Evolutionary conservation across 192 early-diverging fungal genomes (phyloP), one percentile per base, ranked within the genome.

Genomic region (Backusella parvicylindrica): DNA sequence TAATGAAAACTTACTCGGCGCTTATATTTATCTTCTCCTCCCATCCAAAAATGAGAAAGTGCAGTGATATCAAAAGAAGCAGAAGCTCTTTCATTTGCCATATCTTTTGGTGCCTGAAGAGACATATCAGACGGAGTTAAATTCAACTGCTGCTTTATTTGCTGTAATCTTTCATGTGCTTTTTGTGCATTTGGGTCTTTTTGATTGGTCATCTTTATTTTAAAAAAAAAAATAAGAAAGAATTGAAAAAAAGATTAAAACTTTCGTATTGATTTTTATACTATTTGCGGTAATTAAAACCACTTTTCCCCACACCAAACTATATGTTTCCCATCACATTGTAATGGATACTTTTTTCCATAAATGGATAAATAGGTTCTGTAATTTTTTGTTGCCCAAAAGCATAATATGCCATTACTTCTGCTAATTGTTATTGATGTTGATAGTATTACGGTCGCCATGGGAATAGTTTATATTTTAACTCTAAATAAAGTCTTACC

Each of bases 31-130:
- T 89, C 84, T 49, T 84, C 74, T 41, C 83, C 83, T 21, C 87
- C 87, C 16, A 71, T 64, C 41, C 81, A 83, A 41, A 85, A 84
- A 30, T 78, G 70, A 37, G 79, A 79, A 82, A 89, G 83, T 31
- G 79, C 78, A 70, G 83, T 76, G 60, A 88, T 80, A 72, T 86
- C 79, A 73, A 89, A 89, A 3, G 77, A 77, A 11, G 88, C 84
- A 37, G 83, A 81, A 40, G 86, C 86, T 30, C 88, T 77, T 73
- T 89, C 88, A 12, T 73, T 70, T 31, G 85, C 81, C 32, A 88
- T 83, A 78, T 88, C 87, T n/a, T 79, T 71, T 49, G 76, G 76
- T 13, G 76, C 76, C 30, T 72, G 76, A 37, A 60, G 53, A 32
- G 76, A 77, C 70, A 77, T 77, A 6, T 40, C 43, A 16, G 76